Conservation (phyloP, 1,284 basidiomycete species). For the Sanghuangporus baumii region DNA sequence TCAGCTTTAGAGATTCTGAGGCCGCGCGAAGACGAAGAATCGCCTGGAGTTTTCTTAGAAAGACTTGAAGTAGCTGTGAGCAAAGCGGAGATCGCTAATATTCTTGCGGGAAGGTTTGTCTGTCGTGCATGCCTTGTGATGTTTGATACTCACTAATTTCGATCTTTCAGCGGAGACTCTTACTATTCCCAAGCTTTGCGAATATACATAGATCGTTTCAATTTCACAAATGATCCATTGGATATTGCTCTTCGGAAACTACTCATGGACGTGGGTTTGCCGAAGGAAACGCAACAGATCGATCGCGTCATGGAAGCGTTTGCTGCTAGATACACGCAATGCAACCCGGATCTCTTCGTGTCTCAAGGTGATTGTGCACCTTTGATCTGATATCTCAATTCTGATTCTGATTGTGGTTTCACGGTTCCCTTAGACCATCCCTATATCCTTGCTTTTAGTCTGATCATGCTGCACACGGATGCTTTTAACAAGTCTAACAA, state of each 20-base stretch:
- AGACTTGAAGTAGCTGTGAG: constrained; percentile 59
- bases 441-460: constrained; percentile 94
- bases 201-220: constrained; percentile 73
- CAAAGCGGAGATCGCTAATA: constrained; percentile 71
- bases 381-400: not conserved
- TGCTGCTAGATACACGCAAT: constrained; percentile 76
- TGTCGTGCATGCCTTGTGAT: constrained; percentile 5
- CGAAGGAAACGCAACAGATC: constrained; percentile 96
- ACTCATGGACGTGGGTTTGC: constrained; percentile 88
- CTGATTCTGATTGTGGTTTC: not conserved
- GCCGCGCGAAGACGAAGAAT: constrained; percentile 54
- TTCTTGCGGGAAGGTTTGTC: constrained; percentile 76
- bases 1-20: constrained; percentile 42
- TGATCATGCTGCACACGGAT: constrained; percentile 99
- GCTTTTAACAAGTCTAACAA: constrained; percentile 98
- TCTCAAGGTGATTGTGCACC: constrained; percentile 54
- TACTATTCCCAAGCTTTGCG: constrained; percentile 72
- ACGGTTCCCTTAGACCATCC: constrained; percentile 67
- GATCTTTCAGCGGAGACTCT: constrained; percentile 51
- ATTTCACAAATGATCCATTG: constrained; percentile 78
- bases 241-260: constrained; percentile 91
- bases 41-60: constrained; percentile 62
- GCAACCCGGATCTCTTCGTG: constrained; percentile 80
- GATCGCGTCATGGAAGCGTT: constrained; percentile 97
- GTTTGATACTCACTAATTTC: not conserved